Percentiles rank a stretch among this genome's conserved stretches.
Conservation (phyloP, 352 stramenopile species). For the Phytophthora palmivora region DNA sequence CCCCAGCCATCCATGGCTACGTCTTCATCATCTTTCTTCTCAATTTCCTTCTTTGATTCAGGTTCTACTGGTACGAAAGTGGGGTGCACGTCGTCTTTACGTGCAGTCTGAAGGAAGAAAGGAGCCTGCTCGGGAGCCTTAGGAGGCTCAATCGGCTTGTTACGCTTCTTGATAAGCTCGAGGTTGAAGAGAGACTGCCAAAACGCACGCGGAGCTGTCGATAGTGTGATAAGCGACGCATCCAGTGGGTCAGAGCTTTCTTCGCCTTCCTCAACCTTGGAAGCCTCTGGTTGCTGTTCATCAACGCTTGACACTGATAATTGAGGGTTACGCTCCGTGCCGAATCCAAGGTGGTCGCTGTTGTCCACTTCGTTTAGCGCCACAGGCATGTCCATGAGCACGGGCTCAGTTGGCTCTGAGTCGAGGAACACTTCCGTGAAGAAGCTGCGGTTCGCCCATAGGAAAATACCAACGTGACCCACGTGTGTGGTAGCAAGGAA, state of each 20-base stretch:
- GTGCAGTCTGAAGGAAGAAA: conserved; percentile 95
- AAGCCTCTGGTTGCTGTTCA: conserved; percentile 54
- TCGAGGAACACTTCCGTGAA: conserved; percentile 92
- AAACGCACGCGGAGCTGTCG: conserved; percentile 79
- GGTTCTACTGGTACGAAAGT: conserved; percentile 70
- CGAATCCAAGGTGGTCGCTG: conserved; percentile 61
- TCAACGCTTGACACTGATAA: conserved; percentile 42
- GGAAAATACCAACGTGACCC: conserved; percentile 91
- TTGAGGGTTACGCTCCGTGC: conserved; percentile 61
- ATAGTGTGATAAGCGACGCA: conserved; percentile 76
- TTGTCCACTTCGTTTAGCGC: conserved; percentile 88
- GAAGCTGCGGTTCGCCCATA: conserved; percentile 96
- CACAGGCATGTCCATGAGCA: conserved; percentile 93
- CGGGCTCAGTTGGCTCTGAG: conserved; percentile 70
- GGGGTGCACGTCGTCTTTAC: conserved; percentile 81
- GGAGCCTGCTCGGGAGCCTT: conserved; percentile 95
- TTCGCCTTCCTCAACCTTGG: conserved; percentile 42
- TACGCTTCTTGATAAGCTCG: conserved; percentile 96
- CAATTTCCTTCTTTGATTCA: conserved; percentile 26
- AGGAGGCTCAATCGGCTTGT: conserved; percentile 95
- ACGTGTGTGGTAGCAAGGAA: conserved; percentile 96
- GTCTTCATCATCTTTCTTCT: conserved; percentile 38
- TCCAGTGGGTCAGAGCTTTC: conserved; percentile 64
- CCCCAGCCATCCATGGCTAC: conserved; percentile 74
- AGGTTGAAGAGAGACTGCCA: conserved; percentile 94